These are phyloP conservation scores for Drechslerella dactyloides DNA, from an alignment of 2,329 filamentous ascomycete species.

Conservation along the genomic window DNA sequence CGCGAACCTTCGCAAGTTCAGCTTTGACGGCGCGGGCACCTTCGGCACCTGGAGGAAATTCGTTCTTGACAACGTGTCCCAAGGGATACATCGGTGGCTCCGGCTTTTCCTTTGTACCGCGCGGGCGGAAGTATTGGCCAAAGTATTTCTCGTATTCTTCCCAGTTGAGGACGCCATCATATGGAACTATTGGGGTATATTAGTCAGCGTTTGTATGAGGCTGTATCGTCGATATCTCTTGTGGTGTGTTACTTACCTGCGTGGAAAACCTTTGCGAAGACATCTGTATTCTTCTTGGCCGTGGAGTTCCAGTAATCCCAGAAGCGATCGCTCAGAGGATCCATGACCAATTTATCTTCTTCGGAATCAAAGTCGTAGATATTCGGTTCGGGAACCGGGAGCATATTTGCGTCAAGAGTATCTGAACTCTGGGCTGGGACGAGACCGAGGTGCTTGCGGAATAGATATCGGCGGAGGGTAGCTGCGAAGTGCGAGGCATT, in stretches of 20 bases:
- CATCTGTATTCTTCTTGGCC: slow-evolving; percentile 77
- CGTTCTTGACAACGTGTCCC: slow-evolving; percentile 83
- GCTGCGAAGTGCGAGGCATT: slow-evolving; percentile 77
- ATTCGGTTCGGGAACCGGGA: slow-evolving; percentile 75
- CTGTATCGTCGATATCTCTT: no score
- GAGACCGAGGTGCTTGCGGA: slow-evolving; percentile 88
- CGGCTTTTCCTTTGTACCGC: slow-evolving; percentile 60
- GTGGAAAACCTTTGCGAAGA: slow-evolving; percentile 83
- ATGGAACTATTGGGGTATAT: slow-evolving; percentile 64
- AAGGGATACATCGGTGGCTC: slow-evolving; percentile 70
- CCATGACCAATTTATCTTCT: slow-evolving; percentile 72
- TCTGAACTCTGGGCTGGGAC: slow-evolving; percentile 76
- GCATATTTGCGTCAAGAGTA: slow-evolving; percentile 73
- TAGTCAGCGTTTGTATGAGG: neutral
- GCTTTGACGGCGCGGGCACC: slow-evolving; percentile 77
- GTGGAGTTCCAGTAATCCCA: slow-evolving; percentile 74
- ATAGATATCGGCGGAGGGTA: slow-evolving; percentile 81
- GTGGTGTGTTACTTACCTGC: slow-evolving; percentile 57
- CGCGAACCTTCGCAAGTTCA: slow-evolving; percentile 70
- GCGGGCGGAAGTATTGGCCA: slow-evolving; percentile 68
- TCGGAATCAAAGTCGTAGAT: slow-evolving; percentile 73
- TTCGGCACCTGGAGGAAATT: slow-evolving; percentile 68
- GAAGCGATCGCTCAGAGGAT: slow-evolving; percentile 75
- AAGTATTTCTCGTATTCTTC: slow-evolving; percentile 76
- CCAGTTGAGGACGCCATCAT: slow-evolving; percentile 73